Conservation (phyloP, 345 rosid species). For the Cardiospermum halicacabum region DNA sequence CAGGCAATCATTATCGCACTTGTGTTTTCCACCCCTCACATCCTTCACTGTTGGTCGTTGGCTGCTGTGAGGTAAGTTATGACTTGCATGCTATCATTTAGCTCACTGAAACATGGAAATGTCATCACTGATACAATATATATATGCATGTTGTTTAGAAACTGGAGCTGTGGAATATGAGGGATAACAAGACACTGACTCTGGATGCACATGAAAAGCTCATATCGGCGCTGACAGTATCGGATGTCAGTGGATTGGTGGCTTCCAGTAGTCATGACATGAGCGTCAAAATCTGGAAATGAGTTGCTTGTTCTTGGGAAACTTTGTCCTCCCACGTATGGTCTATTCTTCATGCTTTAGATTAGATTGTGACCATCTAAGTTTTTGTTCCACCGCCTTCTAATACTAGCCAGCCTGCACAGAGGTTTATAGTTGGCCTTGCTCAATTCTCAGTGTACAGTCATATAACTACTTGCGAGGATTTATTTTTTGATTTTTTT, state of each 20-base stretch:
- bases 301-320: slow-evolving; percentile 7
- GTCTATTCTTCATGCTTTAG: no score
- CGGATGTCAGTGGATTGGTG: slow-evolving; percentile 32
- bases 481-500: no score
- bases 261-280: slow-evolving; percentile 47
- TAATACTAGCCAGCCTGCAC: no score
- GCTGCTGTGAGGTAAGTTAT: slow-evolving; percentile 51
- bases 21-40: slow-evolving; percentile 51
- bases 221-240: slow-evolving; percentile 42
- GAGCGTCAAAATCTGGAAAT: slow-evolving; percentile 50
- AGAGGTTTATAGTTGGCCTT: no score
- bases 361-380: no score
- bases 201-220: slow-evolving; percentile 34
- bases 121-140: neutral
- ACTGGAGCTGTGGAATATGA: slow-evolving; percentile 47
- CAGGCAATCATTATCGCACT: slow-evolving; percentile 38
- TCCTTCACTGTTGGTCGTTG: slow-evolving; percentile 46
- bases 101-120: neutral
- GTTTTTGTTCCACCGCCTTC: no score
- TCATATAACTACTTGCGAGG: no score
- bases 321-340: no score
- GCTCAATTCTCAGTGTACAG: no score
- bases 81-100: neutral
- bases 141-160: slow-evolving; percentile 20
- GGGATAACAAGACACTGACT: slow-evolving; percentile 34